phyloP scores from a whole-genome alignment of 1,284 basidiomycete genomes.

The Apiotrichum gamsii region DNA sequence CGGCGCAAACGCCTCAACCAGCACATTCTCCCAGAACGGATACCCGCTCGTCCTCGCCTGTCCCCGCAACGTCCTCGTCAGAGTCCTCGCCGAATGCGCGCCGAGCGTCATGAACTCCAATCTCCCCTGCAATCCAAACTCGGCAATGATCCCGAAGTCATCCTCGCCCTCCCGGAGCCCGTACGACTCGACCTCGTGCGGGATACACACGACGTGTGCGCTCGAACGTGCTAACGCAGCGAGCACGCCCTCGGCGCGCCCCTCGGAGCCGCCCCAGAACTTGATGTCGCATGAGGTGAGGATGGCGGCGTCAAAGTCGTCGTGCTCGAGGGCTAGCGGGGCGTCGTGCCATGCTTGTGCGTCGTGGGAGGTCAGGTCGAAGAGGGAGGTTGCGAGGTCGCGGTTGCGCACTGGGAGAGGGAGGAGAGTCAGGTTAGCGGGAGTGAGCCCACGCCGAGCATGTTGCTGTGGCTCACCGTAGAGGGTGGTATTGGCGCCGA shows the following conservation, averaged over 20 bases:
- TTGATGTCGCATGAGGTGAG: conserved; percentile 1
- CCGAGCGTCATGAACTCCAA: not conserved
- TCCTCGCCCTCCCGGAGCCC: not conserved
- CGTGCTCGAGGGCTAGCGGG: too few relatives aligned
- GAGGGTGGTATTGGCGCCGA: not conserved
- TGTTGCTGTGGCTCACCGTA: not conserved
- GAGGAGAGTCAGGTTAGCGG: too few relatives aligned
- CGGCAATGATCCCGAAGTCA: not conserved
- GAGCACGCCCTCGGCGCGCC: not conserved
- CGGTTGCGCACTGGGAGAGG: too few relatives aligned
- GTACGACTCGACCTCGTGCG: not conserved
- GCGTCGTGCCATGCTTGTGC: too few relatives aligned
- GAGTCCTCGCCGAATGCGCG: not conserved
- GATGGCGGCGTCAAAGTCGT: not conserved
- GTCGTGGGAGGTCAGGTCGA: too few relatives aligned
- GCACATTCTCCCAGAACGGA: not conserved
- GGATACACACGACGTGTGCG: not conserved
- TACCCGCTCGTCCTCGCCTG: not conserved
- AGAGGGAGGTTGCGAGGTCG: too few relatives aligned
- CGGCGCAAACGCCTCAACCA: not conserved
- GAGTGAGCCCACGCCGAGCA: too few relatives aligned
- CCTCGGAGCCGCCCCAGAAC: not conserved
- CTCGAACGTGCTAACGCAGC: not conserved
- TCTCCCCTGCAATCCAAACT: not conserved
- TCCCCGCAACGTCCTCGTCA: not conserved